Conservation (phyloP, 2,329 filamentous ascomycete species). For the Xylariaceae sp. region DNA sequence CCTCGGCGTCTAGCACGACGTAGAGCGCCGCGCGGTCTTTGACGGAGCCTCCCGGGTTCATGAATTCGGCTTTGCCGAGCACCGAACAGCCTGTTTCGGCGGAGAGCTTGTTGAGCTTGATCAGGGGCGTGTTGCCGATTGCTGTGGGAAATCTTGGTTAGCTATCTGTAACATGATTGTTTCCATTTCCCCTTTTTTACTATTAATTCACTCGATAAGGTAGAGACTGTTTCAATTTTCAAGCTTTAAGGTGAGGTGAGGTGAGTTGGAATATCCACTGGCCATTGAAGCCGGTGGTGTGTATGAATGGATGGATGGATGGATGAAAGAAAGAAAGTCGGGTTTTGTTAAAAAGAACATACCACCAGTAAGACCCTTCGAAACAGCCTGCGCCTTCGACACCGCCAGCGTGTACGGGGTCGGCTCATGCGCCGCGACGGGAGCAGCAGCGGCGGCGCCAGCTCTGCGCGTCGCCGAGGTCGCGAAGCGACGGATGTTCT, state of each 20-base stretch:
- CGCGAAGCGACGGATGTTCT: slow-evolving; percentile 63
- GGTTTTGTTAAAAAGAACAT: slow-evolving; percentile 25
- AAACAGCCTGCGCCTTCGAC: slow-evolving; percentile 74
- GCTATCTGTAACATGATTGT: too few species aligned
- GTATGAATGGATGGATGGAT: not conserved
- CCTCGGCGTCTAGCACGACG: slow-evolving; percentile 90
- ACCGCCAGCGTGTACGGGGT: slow-evolving; percentile 65
- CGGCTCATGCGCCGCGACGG: slow-evolving; percentile 34
- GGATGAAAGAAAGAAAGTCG: not conserved
- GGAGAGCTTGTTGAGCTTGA: slow-evolving; percentile 83
- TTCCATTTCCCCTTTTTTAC: too few species aligned
- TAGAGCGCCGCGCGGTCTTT: slow-evolving; percentile 96
- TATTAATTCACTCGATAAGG: too few species aligned
- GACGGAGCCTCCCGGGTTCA: slow-evolving; percentile 93
- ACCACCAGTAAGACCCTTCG: slow-evolving; percentile 80
- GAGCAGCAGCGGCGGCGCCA: slow-evolving; percentile 27
- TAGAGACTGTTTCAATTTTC: too few species aligned
- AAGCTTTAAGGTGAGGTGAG: too few species aligned
- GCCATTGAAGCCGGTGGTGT: not conserved
- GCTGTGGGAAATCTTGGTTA: too few species aligned
- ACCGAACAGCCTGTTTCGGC: slow-evolving; percentile 89
- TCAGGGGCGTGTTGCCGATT: slow-evolving; percentile 95
- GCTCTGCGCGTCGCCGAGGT: slow-evolving; percentile 53
- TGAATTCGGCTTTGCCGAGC: slow-evolving; percentile 96
- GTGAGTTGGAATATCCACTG: not conserved